These are phyloP conservation scores for Diplodia scrobiculata DNA, from an alignment of 2,329 filamentous ascomycete species.

Conservation along the genomic window DNA sequence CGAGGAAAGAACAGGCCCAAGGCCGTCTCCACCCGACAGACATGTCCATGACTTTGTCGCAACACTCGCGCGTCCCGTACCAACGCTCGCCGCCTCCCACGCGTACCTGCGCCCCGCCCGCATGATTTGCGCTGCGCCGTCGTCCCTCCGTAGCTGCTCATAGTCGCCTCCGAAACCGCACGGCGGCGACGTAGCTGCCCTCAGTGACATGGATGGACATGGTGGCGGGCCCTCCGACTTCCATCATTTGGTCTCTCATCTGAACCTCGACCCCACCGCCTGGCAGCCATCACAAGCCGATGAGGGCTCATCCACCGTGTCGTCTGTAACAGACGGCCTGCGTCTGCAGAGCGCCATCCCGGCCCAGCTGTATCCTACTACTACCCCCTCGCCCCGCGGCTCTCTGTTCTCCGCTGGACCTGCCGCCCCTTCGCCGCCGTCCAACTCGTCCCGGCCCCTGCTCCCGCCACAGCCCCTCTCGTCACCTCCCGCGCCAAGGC, in stretches of 20 bases:
- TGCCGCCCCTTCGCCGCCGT: slow-evolving; percentile 26
- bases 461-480: slow-evolving; percentile 5
- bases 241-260: slow-evolving; percentile 27
- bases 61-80: not conserved
- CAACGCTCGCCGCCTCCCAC: not conserved
- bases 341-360: slow-evolving; percentile 20
- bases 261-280: slow-evolving; percentile 25
- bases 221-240: slow-evolving; percentile 11
- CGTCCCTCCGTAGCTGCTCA: not conserved
- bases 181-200: not conserved
- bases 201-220: slow-evolving; percentile 26
- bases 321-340: slow-evolving; percentile 7
- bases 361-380: slow-evolving; percentile 8
- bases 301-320: not conserved
- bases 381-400: not conserved
- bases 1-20: not conserved
- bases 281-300: slow-evolving; percentile 18
- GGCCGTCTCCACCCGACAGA: slow-evolving; percentile 1
- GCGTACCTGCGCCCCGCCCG: slow-evolving; percentile 9
- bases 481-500: slow-evolving; percentile 16
- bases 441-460: slow-evolving; percentile 16
- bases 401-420: slow-evolving; percentile 22
- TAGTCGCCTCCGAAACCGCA: slow-evolving; percentile 5
- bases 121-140: slow-evolving; percentile 10
- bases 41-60: slow-evolving; percentile 8